Evolutionary conservation across 225 moss, liverwort and hornwort genomes (phyloP), one percentile per base, ranked within the genome.

Genomic region (Antitrichia curtipendula): DNA sequence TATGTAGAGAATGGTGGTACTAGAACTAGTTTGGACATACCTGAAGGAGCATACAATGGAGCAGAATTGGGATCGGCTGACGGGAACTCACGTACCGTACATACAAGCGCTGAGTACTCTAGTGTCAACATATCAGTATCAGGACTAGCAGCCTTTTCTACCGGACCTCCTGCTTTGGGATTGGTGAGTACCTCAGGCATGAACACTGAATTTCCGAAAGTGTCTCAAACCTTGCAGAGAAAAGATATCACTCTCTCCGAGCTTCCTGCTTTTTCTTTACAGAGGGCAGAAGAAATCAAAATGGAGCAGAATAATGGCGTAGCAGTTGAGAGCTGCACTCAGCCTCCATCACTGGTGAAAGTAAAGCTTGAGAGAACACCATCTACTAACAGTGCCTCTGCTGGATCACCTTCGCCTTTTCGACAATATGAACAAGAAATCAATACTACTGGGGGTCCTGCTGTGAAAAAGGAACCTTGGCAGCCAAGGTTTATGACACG

Each of bases 331-430:
- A 92, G 70, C 86, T 73, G 66, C 86, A 78, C 88, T 82, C 91
- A 91, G 82, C 87, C 92, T 87, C 50, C 86, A 82, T 70, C 92
- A 76, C 66, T 86, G 81, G 85, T 90, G 78, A 95, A 92, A 87
- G 90, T 88, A 72, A 91, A 89, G 83, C 84, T 90, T 82, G 94
- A 91, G 73, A 92, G 85, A 80, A 47, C 80, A 52, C 89, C 91
- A 69, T 86, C 90, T 41, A 79, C 75, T 21, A 90, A 88, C 72
- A 87, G 89, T 86, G 86, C 75, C 76, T 81, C 90, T 86, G 88
- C 88, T 75, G 89, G 77, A 62, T 76, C 86, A 81, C 88, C 89
- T 86, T 91, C 91, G 65, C 91, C 93, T 87, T 95, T 86, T 88
- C 93, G 82, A 91, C 86, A 91, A 56, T 82, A 65, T 79, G 87